Conservation (phyloP, 306 rosid genomes). For the Castanea sativa region DNA sequence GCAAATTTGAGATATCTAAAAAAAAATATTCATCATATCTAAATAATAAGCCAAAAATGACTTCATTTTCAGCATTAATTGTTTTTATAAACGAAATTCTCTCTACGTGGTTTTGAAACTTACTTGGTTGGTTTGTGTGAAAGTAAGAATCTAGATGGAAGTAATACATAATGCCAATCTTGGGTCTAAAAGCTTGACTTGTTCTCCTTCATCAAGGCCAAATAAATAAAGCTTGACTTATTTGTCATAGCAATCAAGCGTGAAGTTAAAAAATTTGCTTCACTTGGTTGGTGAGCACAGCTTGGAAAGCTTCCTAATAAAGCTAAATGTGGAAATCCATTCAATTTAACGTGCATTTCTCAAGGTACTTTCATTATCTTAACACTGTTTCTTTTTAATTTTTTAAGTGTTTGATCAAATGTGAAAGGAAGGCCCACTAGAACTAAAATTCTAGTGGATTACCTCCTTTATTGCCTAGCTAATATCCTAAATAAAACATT, state of each 20-base stretch:
- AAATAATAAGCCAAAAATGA: not conserved
- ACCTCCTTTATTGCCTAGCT: too few species aligned
- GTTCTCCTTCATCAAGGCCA: not conserved
- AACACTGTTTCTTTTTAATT: not conserved
- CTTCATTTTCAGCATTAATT: not conserved
- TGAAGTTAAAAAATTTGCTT: not conserved
- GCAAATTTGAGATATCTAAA: too few species aligned
- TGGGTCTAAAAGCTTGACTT: constrained; percentile 24
- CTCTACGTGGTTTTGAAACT: not conserved
- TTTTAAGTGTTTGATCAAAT: not conserved
- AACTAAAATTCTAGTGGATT: too few species aligned
- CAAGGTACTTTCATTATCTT: too few species aligned
- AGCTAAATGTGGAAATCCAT: not conserved
- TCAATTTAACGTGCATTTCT: too few species aligned
- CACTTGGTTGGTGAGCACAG: constrained; percentile 25
- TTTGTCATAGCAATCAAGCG: not conserved
- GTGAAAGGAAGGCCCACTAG: too few species aligned
- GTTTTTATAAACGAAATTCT: not conserved
- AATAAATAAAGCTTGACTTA: constrained; percentile 8
- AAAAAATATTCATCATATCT: too few species aligned
- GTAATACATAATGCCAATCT: constrained; percentile 14
- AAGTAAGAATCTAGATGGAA: constrained; percentile 18
- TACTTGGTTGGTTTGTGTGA: constrained; percentile 31
- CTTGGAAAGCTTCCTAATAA: not conserved
- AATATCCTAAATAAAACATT: too few species aligned